Base-by-base conservation (phyloP, 164 flowering plant genomes). In the Annona cherimola region DNA sequence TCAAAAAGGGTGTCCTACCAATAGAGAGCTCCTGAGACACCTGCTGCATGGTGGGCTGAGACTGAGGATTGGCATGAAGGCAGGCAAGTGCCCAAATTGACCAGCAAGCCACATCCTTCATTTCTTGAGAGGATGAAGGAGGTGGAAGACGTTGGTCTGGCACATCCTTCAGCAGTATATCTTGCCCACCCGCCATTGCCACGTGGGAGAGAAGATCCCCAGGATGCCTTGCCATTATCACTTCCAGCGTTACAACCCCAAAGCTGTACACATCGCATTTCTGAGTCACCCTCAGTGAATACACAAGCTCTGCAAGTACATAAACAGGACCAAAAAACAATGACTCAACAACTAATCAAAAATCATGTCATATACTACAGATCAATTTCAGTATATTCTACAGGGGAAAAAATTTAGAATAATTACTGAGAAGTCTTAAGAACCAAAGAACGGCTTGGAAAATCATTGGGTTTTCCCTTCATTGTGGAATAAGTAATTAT, bases 201-300 rank as follows among this genome's bases (percentile, higher is more conserved):
- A 45, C 0, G 26, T 45, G 26, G 42, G 20, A 59, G 42, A 71
- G 9, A 11, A 71, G 42, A 40, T 71, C 73, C 40, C 73, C 59
- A 1, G 73, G 73, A 45, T 71, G 73, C 73, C 55, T 62, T 20
- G 67, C 73, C 67, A 63, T 71, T 45, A 62, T 1, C 11, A 71
- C 16, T 70, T 70, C 72, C 7, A 70, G 65, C 0, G 64, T n/a
- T 4, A 70, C 20, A 5, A 70, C 72, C 40, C 72, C 66, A 61
- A 70, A 70, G 46, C 72, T 70, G 7, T 70, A 70, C 19, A 70
- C 72, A 70, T 60, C 72, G 7, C 66, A 59, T 42, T 70, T 70
- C 70, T 70, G 65, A 55, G 72, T 61, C 55, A 70, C 72, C 11
- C 50, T 60, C 65, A 70, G 59, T 41, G 72, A 59, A 39, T 60